phyloP scores from a whole-genome alignment of 2,329 filamentous ascomycete genomes.

The Aspergillus sp. region DNA sequence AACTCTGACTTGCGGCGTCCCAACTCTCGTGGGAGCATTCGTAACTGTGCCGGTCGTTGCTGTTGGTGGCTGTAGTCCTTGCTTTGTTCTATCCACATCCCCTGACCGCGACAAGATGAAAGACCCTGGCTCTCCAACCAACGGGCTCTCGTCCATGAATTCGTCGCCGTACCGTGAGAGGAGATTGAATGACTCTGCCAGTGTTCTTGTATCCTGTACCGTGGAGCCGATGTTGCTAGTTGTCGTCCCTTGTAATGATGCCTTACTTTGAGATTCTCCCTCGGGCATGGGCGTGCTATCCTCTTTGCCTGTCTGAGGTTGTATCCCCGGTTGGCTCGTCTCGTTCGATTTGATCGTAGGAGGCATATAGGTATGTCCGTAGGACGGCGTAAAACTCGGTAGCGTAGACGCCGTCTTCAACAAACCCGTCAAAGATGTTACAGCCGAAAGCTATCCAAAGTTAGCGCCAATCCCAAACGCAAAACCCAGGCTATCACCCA shows the following conservation, averaged over 20 bases:
- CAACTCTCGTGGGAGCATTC: constrained; percentile 10
- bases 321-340: constrained; percentile 24
- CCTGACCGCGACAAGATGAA: constrained; percentile 49
- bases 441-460: constrained; percentile 44
- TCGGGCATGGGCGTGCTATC: constrained; percentile 43
- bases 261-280: constrained; percentile 22
- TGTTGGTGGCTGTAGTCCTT: constrained; percentile 6
- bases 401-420: constrained; percentile 48
- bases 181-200: constrained; percentile 45
- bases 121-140: constrained; percentile 56
- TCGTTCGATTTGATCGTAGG: constrained; percentile 39
- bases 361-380: constrained; percentile 54
- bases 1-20: constrained; percentile 28
- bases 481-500: constrained; percentile 24
- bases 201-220: constrained; percentile 33
- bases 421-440: constrained; percentile 50
- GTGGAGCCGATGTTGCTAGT: constrained; percentile 14
- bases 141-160: constrained; percentile 58
- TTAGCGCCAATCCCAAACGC: constrained; percentile 5
- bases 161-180: constrained; percentile 52
- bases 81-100: constrained; percentile 21
- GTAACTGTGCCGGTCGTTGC: constrained; percentile 2
- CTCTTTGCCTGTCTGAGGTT: constrained; percentile 40
- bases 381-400: constrained; percentile 52
- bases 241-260: constrained; percentile 14